phyloP scores from a whole-genome alignment of 2,329 filamentous ascomycete species.

The Aquanectria penicillioides region DNA sequence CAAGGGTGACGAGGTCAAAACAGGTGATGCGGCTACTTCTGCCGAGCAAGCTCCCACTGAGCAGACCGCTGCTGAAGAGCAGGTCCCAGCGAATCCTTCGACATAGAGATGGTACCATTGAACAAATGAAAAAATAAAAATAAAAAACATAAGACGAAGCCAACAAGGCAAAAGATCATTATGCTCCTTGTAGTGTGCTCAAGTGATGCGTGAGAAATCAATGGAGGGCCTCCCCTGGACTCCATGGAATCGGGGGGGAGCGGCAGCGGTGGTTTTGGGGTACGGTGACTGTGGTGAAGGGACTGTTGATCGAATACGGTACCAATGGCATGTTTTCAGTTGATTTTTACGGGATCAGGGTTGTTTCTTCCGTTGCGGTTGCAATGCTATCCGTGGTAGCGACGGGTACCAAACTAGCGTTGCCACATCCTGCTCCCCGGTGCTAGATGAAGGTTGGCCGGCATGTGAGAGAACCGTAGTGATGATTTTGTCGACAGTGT shows the following conservation, averaged over 20 bases:
- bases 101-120: constrained; percentile 16
- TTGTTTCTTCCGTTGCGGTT: neutral
- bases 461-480: neutral
- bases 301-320: neutral
- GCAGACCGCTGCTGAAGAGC: constrained; percentile 6
- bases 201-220: no score
- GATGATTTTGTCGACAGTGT: neutral
- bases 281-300: no score
- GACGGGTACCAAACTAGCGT: constrained; percentile 20
- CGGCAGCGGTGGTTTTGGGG: no score
- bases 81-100: constrained; percentile 10
- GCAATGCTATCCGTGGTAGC: constrained; percentile 1
- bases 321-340: no score
- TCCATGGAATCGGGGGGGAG: no score
- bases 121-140: neutral
- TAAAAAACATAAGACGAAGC: neutral
- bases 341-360: neutral
- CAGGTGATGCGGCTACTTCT: constrained; percentile 28
- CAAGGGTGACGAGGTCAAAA: constrained; percentile 51
- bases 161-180: neutral
- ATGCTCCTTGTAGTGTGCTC: no score
- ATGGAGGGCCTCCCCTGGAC: no score
- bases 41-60: constrained; percentile 14
- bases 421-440: neutral
- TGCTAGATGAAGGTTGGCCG: neutral